Percentiles rank a stretch among this genome's conserved stretches.
These are phyloP conservation scores for Candida nemodendra DNA, from an alignment of 805 yeast genomes.

Conservation along the genomic window DNA sequence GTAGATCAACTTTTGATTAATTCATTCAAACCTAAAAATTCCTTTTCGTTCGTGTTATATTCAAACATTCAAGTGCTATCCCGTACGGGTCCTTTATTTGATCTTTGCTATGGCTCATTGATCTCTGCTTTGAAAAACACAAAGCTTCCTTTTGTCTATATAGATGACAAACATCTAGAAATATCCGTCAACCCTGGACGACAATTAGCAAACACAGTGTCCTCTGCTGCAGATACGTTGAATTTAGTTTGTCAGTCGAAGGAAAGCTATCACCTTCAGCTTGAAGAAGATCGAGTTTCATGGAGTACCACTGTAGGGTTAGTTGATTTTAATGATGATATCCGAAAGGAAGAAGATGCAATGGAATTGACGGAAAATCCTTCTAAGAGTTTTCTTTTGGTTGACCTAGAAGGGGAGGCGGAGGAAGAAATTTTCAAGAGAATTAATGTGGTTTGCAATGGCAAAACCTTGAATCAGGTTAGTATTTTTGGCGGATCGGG, in stretches of 20 bases:
- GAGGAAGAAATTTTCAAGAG: slow-evolving; percentile 68
- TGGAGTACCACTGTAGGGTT: slow-evolving; percentile 61
- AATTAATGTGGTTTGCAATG: slow-evolving; percentile 42
- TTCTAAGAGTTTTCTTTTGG: slow-evolving; percentile 44
- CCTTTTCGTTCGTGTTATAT: slow-evolving; percentile 58
- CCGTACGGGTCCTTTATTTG: slow-evolving; percentile 79
- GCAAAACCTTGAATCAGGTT: slow-evolving; percentile 40
- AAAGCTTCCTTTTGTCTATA: slow-evolving; percentile 63
- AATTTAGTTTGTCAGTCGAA: slow-evolving; percentile 57
- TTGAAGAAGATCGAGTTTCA: slow-evolving; percentile 41
- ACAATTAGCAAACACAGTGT: slow-evolving; percentile 25
- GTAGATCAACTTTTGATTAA: slow-evolving; percentile 26
- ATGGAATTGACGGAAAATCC: slow-evolving; percentile 18
- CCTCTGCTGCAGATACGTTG: slow-evolving; percentile 45
- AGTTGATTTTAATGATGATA: slow-evolving; percentile 30
- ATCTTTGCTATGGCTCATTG: slow-evolving; percentile 69
- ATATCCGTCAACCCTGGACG: slow-evolving; percentile 49
- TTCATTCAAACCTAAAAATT: slow-evolving; percentile 36
- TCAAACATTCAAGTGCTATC: slow-evolving; percentile 77
- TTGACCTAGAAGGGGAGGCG: slow-evolving; percentile 82
- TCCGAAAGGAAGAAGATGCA: slow-evolving; percentile 38
- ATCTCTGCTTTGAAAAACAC: slow-evolving; percentile 59
- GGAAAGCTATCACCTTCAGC: slow-evolving; percentile 35
- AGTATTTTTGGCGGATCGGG: slow-evolving; percentile 51
- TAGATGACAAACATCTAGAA: slow-evolving; percentile 60